Evolutionary conservation across 805 yeast genomes (phyloP).

Genomic region (Tetrapisispora namnaoensis): DNA sequence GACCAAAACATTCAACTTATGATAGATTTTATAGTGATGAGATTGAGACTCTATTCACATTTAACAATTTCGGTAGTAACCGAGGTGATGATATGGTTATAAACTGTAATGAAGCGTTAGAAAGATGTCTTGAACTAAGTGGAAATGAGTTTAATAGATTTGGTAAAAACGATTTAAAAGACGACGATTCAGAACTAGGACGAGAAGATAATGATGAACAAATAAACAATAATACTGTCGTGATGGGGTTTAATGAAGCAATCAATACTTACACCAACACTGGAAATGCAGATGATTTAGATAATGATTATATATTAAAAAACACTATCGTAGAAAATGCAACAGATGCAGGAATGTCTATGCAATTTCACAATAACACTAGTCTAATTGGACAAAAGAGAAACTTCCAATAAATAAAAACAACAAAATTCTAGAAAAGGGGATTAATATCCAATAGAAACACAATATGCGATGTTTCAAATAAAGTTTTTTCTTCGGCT

Average conservation of each 20-base stretch:
- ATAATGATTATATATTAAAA: conserved; percentile 8
- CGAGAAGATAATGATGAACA: conserved; percentile 1
- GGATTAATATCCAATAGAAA: too few relatives aligned
- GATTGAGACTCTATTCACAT: conserved; percentile 31
- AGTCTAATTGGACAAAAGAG: conserved; percentile 9
- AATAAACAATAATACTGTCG: conserved; percentile 4
- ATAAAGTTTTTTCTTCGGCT: too few relatives aligned
- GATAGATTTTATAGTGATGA: conserved; percentile 30
- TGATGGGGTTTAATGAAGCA: conserved; percentile 14
- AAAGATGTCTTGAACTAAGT: conserved; percentile 28
- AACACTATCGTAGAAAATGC: conserved; percentile 6
- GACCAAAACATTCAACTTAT: conserved; percentile 29
- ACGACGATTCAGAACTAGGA: conserved; percentile 1
- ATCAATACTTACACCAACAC: conserved; percentile 13
- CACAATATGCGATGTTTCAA: too few relatives aligned
- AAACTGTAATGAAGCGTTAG: conserved; percentile 31
- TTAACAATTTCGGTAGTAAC: conserved; percentile 32
- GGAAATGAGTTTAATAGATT: conserved; percentile 7
- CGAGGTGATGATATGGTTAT: conserved; percentile 33
- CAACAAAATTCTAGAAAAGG: too few relatives aligned
- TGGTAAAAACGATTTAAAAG: conserved; percentile 2
- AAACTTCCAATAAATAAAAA: neutral
- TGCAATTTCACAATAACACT: conserved; percentile 12
- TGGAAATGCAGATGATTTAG: conserved; percentile 25
- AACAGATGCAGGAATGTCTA: conserved; percentile 21